Conservation (phyloP, 306 rosid species). For the Adenanthera pavonina region DNA sequence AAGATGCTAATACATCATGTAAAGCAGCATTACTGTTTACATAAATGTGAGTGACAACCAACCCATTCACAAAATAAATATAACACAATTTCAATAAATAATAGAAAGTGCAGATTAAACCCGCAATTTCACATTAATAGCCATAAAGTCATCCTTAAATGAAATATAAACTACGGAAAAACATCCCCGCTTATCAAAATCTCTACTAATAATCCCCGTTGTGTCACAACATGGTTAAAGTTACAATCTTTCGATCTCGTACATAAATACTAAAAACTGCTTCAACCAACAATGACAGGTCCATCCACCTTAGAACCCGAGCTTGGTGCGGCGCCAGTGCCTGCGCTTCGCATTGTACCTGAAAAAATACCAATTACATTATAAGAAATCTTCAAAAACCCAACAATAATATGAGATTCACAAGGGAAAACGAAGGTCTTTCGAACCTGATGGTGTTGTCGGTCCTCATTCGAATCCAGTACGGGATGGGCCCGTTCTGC, state of each 20-base stretch:
- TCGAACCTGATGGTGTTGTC: constrained; percentile 77
- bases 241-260: constrained; percentile 20
- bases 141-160: background rate
- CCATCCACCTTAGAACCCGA: constrained; percentile 67
- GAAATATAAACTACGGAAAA: background rate
- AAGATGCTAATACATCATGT: background rate
- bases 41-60: too few species aligned
- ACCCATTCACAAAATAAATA: background rate
- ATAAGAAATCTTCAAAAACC: background rate
- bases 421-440: background rate
- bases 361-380: background rate
- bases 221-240: constrained; percentile 29
- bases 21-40: background rate
- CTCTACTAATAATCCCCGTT: constrained; percentile 2
- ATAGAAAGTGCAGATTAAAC: background rate
- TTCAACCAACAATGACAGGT: background rate
- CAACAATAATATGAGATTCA: background rate
- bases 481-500: constrained; percentile 89
- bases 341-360: constrained; percentile 90
- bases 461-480: constrained; percentile 86
- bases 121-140: background rate
- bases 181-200: background rate
- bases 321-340: constrained; percentile 97
- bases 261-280: constrained; percentile 5
- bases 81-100: background rate